These are phyloP conservation scores for Cercospora berteroae DNA, from an alignment of 2,329 filamentous ascomycete genomes.

Conservation along the genomic window DNA sequence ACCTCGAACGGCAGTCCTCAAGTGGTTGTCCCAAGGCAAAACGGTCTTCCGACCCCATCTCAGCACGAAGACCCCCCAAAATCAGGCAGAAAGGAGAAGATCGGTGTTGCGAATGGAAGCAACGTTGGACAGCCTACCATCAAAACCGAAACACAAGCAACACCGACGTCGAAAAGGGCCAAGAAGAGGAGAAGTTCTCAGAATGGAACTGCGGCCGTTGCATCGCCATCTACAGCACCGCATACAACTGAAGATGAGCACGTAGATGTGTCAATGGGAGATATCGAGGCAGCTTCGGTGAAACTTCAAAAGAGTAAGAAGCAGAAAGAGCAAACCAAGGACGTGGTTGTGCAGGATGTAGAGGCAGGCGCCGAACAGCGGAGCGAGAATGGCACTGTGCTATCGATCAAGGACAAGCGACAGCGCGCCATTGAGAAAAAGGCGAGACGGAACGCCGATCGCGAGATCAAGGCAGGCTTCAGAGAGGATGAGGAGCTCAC, in stretches of 20 bases:
- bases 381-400: slow-evolving; percentile 2
- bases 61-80: neutral
- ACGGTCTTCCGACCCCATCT: neutral
- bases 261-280: slow-evolving; percentile 8
- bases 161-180: slow-evolving; percentile 13
- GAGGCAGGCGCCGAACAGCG: slow-evolving; percentile 8
- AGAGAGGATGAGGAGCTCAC: slow-evolving; percentile 18
- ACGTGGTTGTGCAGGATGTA: neutral
- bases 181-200: slow-evolving; percentile 13
- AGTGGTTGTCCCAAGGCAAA: neutral
- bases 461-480: slow-evolving; percentile 16
- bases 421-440: slow-evolving; percentile 28
- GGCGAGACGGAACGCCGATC: slow-evolving; percentile 21
- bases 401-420: slow-evolving; percentile 19
- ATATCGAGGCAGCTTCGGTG: neutral
- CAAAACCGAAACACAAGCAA: neutral
- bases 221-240: neutral
- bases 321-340: neutral
- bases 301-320: slow-evolving; percentile 6
- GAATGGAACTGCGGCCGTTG: neutral
- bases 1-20: slow-evolving; percentile 9
- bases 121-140: neutral
- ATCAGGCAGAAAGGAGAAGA: slow-evolving; percentile 6
- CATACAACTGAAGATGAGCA: neutral
- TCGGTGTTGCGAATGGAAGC: slow-evolving; percentile 1